Percentiles rank a stretch among this genome's conserved stretches.
These are phyloP conservation scores for Cadophora gregata DNA, from an alignment of 2,329 filamentous ascomycete species.

Conservation along the genomic window DNA sequence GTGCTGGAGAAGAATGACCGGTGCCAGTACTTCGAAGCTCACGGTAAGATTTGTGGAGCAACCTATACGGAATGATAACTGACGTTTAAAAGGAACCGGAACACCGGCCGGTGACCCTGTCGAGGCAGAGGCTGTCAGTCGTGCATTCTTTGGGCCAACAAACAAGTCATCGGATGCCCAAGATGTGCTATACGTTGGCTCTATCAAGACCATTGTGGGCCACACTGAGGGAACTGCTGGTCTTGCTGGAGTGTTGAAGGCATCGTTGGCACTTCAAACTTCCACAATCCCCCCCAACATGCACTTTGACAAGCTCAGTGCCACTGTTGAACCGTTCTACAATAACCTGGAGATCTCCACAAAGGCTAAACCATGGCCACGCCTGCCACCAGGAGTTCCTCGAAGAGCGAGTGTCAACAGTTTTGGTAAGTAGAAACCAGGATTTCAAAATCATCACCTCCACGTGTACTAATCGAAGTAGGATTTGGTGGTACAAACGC, in stretches of 20 bases:
- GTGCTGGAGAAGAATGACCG: conserved; percentile 16
- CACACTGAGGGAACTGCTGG: conserved; percentile 43
- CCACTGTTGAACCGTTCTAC: conserved; percentile 38
- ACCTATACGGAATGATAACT: background rate
- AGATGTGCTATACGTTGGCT: conserved; percentile 29
- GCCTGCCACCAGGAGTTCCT: conserved; percentile 12
- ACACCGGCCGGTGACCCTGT: conserved; percentile 25
- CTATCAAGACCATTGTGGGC: conserved; percentile 40
- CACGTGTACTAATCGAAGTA: background rate
- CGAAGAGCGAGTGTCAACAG: conserved; percentile 36
- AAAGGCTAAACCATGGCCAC: conserved; percentile 29
- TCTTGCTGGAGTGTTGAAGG: conserved; percentile 42
- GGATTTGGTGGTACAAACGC: conserved; percentile 55
- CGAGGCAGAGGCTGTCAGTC: conserved; percentile 26
- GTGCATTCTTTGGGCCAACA: conserved; percentile 28
- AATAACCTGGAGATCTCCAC: conserved; percentile 5
- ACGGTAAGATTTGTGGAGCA: conserved; percentile 28
- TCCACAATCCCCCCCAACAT: conserved; percentile 43
- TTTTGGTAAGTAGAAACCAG: conserved; percentile 44
- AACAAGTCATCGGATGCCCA: conserved; percentile 1
- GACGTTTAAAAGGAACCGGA: background rate
- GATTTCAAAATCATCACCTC: no score
- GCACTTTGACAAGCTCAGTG: conserved; percentile 46
- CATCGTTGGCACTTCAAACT: conserved; percentile 39
- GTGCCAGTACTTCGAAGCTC: conserved; percentile 37